Conservation (phyloP, 2,329 filamentous ascomycete genomes). For the Hypoxylon sp. region DNA sequence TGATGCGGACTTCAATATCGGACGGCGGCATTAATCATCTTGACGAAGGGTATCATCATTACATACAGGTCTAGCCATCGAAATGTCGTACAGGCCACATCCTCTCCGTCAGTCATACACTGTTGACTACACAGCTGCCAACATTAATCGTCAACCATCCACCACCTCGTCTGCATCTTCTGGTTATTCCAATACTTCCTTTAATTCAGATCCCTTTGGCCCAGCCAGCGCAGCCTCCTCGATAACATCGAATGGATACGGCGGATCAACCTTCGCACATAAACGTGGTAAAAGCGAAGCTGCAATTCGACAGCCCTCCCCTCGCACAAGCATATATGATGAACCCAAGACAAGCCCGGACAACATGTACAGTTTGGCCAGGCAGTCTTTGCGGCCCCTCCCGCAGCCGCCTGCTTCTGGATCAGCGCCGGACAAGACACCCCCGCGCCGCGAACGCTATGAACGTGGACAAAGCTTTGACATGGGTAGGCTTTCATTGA, state of each 20-base stretch:
- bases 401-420: slow-evolving; percentile 72
- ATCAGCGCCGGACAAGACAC: slow-evolving; percentile 54
- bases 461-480: slow-evolving; percentile 77
- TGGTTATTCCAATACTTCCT: slow-evolving; percentile 69
- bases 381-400: slow-evolving; percentile 82
- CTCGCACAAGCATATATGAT: slow-evolving; percentile 63
- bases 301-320: slow-evolving; percentile 65
- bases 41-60: slow-evolving; percentile 47
- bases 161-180: slow-evolving; percentile 80
- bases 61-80: slow-evolving; percentile 48
- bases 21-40: slow-evolving; percentile 46
- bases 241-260: slow-evolving; percentile 74
- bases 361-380: slow-evolving; percentile 78
- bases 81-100: slow-evolving; percentile 72
- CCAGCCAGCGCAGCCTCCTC: slow-evolving; percentile 80
- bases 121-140: slow-evolving; percentile 61
- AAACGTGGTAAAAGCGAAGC: slow-evolving; percentile 84
- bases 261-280: slow-evolving; percentile 65
- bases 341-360: slow-evolving; percentile 66
- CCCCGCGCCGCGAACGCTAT: slow-evolving; percentile 61
- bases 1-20: slow-evolving; percentile 52
- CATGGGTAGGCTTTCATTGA: slow-evolving; percentile 68
- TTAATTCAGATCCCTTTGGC: slow-evolving; percentile 66
- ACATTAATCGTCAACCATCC: slow-evolving; percentile 74
- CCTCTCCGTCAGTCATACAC: slow-evolving; percentile 68